These are phyloP conservation scores for Pseudozyma pruni DNA, from an alignment of 1,284 basidiomycete genomes.

Conservation along the genomic window DNA sequence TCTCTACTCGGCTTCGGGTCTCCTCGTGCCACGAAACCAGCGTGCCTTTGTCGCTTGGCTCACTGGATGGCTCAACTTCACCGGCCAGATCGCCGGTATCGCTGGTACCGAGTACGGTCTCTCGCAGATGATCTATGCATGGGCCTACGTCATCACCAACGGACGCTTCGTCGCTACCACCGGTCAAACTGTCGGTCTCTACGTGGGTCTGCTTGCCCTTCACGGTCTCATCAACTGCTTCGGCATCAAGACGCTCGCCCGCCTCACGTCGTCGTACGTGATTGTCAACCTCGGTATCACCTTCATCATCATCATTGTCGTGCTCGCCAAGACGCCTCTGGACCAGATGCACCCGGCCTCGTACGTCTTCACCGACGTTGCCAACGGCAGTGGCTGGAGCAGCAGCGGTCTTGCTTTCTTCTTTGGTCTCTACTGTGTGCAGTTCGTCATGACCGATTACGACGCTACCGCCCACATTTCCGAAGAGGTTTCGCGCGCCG, in stretches of 20 bases:
- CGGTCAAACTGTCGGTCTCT: constrained; percentile 61
- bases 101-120: constrained; percentile 90
- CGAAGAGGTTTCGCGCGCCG: constrained; percentile 88
- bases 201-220: constrained; percentile 60
- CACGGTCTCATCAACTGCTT: constrained; percentile 76
- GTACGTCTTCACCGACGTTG: constrained; percentile 77
- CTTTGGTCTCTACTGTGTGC: constrained; percentile 86
- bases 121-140: constrained; percentile 85
- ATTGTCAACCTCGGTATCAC: constrained; percentile 81
- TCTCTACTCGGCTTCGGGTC: constrained; percentile 72
- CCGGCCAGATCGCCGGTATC: constrained; percentile 85
- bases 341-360: constrained; percentile 78
- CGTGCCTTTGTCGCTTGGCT: constrained; percentile 76
- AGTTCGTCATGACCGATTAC: constrained; percentile 73
- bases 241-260: constrained; percentile 81
- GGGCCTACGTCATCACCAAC: constrained; percentile 70
- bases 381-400: constrained; percentile 82
- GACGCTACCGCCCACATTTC: constrained; percentile 82
- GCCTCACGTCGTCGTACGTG: constrained; percentile 81
- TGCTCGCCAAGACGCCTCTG: constrained; percentile 77
- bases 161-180: constrained; percentile 53
- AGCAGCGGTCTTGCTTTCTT: constrained; percentile 84
- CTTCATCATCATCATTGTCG: constrained; percentile 78
- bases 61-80: constrained; percentile 76
- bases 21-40: constrained; percentile 61